Evolutionary conservation across 208 protist genomes (phyloP), one percentile per base, ranked within the genome.

Genomic region (Jaenimonas drosophilae): DNA sequence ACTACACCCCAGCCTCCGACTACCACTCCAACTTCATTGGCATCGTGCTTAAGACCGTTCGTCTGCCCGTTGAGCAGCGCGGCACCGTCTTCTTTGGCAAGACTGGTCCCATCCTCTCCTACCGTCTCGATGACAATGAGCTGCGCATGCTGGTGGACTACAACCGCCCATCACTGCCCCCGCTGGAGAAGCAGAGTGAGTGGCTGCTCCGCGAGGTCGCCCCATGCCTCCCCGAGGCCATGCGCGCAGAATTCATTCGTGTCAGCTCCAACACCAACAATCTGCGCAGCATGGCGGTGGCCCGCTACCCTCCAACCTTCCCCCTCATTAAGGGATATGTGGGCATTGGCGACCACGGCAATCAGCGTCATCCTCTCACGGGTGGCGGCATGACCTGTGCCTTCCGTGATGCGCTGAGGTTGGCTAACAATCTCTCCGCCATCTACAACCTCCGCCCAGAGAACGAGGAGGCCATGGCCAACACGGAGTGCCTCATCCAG

Each of bases 321-420:
- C 70, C 74, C 19, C 69, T 54, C 53, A 74, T 80, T 43, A 69
- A 71, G 49, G 92, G 94, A 57, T 92, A 90, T 41, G 56, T 96
- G 1, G 65, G 87, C 38, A 68, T 97, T 40, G 94, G 94, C 30
- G 94, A 97, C 59, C 84, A 95, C 50, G 73, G 79, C 44, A 97
- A 97, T 73, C 90, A 95, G 72, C 78, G 94, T 29, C 84, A 97
- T 70, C 88, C 91, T 12, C 67, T 97, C 12, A 97, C 91, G 4
- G 94, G 94, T 46, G 88, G 79, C 27, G 83, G 89, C 56, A 94
- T 94, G 84, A 92, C 82, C 12, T 86, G 95, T 45, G 82, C 76
- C 19, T 87, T 97, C 56, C 70, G 70, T 19, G 94, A 97, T 58
- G 77, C 79, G 4, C 23, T 84, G 20, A 59, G 72, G 12, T 50